Base-by-base conservation (phyloP, 495 filamentous ascomycete species). In the Poronia punctata region DNA sequence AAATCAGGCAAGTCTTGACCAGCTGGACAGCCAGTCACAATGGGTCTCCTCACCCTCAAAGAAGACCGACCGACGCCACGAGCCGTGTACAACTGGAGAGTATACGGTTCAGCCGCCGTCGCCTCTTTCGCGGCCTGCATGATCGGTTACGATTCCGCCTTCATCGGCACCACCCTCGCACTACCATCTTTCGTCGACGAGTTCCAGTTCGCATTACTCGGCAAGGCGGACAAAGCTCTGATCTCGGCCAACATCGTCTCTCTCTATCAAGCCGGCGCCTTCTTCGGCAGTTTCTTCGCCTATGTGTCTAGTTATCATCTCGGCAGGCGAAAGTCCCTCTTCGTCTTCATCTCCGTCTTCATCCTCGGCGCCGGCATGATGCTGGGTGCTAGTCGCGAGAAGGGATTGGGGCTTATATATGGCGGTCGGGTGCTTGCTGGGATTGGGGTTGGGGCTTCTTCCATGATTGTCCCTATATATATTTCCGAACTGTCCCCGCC, bases 31-130 rank as follows among this genome's bases (percentile, higher is more conserved):
- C 12, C 31, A 35, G 32, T 37, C 57, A 70, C 48, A 29, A 80
- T 82, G 77, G 73, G 71, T 38, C 50, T 80, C 48, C 66, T 82
- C 43, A 61, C 64, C 15, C 60, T 81, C 32, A 71, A 75, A 37
- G 79, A 84, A 58, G 80, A 84, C 53, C 59, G 76, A 55, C 76
- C 78, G 20, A 82, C 80, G 50, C 79, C 79, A 1, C 61, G 64
- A 40, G 64, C 68, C 29, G 82, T 86, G 49, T 86, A 85, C 72
- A 86, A 86, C 65, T 86, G 81, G 81, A 66, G 79, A 25, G 72
- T 86, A 31, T 86, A 82, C 48, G 56, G 64, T 15, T 75, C 70
- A 31, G 78, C 80, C 4, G 61, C 66, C 19, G 65, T 83, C 25
- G 80, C 80, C 20, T 79, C 78, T 25, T 83, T 80, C 46, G 80